Conservation (phyloP, 1,139 yeast genomes). For the Taphrina wiesneri region DNA sequence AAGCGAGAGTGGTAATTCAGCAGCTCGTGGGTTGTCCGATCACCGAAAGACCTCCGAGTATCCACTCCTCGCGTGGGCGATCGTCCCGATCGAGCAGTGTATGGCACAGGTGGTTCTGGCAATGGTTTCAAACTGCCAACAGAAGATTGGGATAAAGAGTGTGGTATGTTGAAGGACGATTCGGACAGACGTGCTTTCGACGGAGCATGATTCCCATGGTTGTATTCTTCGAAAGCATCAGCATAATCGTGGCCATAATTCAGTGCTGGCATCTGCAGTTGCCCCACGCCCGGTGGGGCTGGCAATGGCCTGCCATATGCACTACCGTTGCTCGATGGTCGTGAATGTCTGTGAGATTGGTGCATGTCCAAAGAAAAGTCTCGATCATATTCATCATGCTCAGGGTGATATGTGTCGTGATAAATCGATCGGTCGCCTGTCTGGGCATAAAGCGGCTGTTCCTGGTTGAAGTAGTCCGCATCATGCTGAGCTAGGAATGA, state of each 20-base stretch:
- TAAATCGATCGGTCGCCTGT: background rate
- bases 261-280: background rate
- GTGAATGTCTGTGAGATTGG: background rate
- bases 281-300: background rate
- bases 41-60: background rate
- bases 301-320: slow-evolving; percentile 15
- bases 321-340: slow-evolving; percentile 6
- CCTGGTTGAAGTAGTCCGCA: background rate
- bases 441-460: background rate
- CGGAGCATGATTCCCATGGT: background rate
- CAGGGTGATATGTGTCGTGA: background rate
- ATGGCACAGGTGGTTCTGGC: background rate
- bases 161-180: background rate
- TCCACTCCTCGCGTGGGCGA: background rate
- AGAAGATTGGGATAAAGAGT: background rate
- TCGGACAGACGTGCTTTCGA: background rate
- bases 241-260: background rate
- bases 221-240: background rate
- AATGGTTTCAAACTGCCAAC: background rate
- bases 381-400: slow-evolving; percentile 3
- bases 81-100: background rate
- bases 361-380: slow-evolving; percentile 7
- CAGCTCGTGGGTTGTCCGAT: background rate
- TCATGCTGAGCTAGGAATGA: slow-evolving; percentile 14
- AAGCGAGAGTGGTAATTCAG: background rate